Conservation (phyloP, 331 rosid genomes). For the Prunus yedoensis region DNA sequence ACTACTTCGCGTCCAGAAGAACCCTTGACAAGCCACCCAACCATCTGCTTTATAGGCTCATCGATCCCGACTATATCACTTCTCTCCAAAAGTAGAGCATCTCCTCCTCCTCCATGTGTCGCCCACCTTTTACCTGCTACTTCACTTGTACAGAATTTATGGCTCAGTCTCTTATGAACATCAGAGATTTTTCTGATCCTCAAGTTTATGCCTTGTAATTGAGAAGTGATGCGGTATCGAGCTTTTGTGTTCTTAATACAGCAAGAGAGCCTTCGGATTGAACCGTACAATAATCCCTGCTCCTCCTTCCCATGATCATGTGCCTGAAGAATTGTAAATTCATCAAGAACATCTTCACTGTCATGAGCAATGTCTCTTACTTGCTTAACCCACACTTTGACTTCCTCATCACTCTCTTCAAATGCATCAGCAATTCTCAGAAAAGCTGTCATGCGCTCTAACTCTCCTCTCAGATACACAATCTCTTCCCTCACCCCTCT, state of each 20-base stretch:
- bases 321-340: slow-evolving; percentile 26
- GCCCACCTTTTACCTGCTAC: slow-evolving; percentile 14
- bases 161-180: slow-evolving; percentile 24
- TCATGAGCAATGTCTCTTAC: slow-evolving; percentile 34
- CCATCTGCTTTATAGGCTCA: slow-evolving; percentile 19
- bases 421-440: slow-evolving; percentile 29
- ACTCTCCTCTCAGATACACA: slow-evolving; percentile 28
- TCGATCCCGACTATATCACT: slow-evolving; percentile 31
- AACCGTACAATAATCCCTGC: background rate
- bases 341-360: slow-evolving; percentile 34
- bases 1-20: slow-evolving; percentile 27
- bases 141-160: slow-evolving; percentile 23
- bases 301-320: slow-evolving; percentile 23
- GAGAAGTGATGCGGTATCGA: slow-evolving; percentile 22
- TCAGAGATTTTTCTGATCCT: slow-evolving; percentile 25
- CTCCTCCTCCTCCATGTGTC: background rate
- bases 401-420: slow-evolving; percentile 39
- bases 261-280: slow-evolving; percentile 26
- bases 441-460: slow-evolving; percentile 36
- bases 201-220: slow-evolving; percentile 27
- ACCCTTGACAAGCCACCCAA: slow-evolving; percentile 31
- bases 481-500: slow-evolving; percentile 28
- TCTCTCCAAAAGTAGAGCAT: slow-evolving; percentile 32
- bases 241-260: slow-evolving; percentile 35
- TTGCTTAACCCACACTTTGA: slow-evolving; percentile 39